Evolutionary conservation across 768 basidiomycete species (phyloP).

Genomic region (Auricularia heimuer): DNA sequence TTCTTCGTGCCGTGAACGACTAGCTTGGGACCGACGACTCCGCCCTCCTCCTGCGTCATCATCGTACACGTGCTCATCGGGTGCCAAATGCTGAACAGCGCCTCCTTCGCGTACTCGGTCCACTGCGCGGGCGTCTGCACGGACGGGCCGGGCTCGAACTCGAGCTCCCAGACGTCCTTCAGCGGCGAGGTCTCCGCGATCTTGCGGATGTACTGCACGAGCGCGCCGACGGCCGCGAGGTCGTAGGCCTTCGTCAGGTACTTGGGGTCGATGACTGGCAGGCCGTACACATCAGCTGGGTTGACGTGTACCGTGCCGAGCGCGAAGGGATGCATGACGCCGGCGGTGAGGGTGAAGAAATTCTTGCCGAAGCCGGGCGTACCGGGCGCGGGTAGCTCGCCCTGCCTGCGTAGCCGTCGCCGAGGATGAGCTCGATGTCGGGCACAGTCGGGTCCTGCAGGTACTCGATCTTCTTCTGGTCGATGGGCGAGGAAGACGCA

Average conservation of each 20-base stretch:
- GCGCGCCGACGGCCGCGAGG: conserved; percentile 41
- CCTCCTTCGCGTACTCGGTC: conserved; percentile 32
- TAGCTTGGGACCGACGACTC: conserved; percentile 47
- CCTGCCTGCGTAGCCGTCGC: neutral
- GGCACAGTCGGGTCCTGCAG: neutral
- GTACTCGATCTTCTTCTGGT: neutral
- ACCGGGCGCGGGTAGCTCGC: too few relatives aligned
- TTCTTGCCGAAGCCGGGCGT: too few relatives aligned
- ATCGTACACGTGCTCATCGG: conserved; percentile 49
- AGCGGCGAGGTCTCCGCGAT: conserved; percentile 46
- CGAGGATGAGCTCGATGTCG: neutral
- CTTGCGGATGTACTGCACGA: conserved; percentile 47
- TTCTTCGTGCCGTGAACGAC: conserved; percentile 18
- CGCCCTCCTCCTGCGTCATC: conserved; percentile 42
- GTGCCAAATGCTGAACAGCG: conserved; percentile 32
- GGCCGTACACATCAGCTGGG: conserved; percentile 22
- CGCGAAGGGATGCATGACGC: neutral
- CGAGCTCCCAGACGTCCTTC: conserved; percentile 30
- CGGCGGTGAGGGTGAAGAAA: neutral
- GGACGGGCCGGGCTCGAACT: conserved; percentile 38
- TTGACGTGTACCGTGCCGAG: conserved; percentile 18
- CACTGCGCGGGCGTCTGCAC: conserved; percentile 47
- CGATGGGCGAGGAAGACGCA: neutral
- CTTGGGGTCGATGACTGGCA: conserved; percentile 34
- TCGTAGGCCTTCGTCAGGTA: conserved; percentile 30